Evolutionary conservation across 169 alveolate species (phyloP).

Genomic region (Babesia caballi): DNA sequence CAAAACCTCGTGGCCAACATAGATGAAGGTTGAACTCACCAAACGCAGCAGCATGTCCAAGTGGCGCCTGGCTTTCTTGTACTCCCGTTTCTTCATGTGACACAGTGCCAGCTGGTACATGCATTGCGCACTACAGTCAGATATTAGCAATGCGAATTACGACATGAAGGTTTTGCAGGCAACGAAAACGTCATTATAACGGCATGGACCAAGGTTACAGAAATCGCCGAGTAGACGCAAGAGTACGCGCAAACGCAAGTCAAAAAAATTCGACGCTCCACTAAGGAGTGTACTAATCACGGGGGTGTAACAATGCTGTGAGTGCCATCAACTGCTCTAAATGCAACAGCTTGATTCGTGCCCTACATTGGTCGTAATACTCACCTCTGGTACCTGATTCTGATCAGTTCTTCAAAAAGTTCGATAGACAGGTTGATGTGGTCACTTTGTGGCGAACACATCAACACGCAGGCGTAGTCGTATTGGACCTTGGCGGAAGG

Average conservation of each 20-base stretch:
- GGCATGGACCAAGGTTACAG: no score
- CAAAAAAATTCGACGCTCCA: no score
- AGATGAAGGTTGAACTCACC: slow-evolving; percentile 21
- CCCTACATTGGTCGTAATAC: neutral
- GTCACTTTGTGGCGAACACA: slow-evolving; percentile 53
- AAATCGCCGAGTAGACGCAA: no score
- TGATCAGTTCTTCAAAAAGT: slow-evolving; percentile 50
- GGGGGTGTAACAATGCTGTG: no score
- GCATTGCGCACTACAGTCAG: slow-evolving; percentile 50
- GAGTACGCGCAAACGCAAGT: no score
- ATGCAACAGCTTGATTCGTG: neutral
- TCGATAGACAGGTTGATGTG: slow-evolving; percentile 48
- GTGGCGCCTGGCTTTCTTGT: slow-evolving; percentile 69
- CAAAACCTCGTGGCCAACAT: neutral
- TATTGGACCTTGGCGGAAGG: slow-evolving; percentile 63
- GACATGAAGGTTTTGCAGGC: no score
- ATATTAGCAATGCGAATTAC: neutral
- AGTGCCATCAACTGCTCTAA: neutral
- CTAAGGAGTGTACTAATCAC: no score
- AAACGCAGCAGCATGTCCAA: slow-evolving; percentile 68
- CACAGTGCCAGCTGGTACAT: slow-evolving; percentile 76
- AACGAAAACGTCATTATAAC: no score
- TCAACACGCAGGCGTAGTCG: slow-evolving; percentile 64
- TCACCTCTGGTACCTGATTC: slow-evolving; percentile 52
- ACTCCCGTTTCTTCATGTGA: slow-evolving; percentile 68